These are phyloP conservation scores for Hordeum marinum DNA, from an alignment of 176 grass and related monocot genomes.

Conservation along the genomic window DNA sequence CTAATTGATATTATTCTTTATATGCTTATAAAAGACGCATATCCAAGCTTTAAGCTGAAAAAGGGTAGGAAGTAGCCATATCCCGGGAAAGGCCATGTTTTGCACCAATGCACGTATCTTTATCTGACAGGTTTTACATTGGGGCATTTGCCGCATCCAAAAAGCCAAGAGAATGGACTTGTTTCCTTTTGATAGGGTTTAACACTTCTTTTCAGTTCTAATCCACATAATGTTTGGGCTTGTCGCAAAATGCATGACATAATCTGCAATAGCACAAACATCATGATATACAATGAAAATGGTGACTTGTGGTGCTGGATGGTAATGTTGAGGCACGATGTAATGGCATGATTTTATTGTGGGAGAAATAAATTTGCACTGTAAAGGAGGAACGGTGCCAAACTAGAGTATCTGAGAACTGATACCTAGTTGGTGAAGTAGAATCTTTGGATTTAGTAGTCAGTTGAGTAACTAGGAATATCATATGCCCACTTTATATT, in stretches of 20 bases:
- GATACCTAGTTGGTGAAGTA: neutral
- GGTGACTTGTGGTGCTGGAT: neutral
- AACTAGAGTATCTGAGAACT: neutral
- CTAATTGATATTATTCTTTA: neutral
- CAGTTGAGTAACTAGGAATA: neutral
- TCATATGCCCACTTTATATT: neutral
- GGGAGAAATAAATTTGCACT: neutral
- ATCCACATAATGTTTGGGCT: neutral
- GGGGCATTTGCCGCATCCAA: neutral
- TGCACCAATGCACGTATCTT: neutral
- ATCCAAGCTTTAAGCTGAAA: neutral
- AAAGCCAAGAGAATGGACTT: neutral
- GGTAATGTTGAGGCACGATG: neutral
- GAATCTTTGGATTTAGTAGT: neutral
- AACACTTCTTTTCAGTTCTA: neutral
- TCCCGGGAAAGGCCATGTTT: neutral
- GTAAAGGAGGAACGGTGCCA: neutral
- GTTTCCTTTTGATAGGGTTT: neutral
- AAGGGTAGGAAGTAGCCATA: too few species aligned
- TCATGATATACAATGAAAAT: neutral
- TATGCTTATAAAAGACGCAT: neutral
- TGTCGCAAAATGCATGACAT: neutral
- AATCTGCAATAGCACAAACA: neutral
- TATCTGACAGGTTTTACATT: neutral
- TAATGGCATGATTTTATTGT: neutral